Percentiles rank a stretch among this genome's conserved stretches.
These are phyloP conservation scores for Climacium dendroides DNA, from an alignment of 225 moss, liverwort and hornwort species.

Conservation along the genomic window DNA sequence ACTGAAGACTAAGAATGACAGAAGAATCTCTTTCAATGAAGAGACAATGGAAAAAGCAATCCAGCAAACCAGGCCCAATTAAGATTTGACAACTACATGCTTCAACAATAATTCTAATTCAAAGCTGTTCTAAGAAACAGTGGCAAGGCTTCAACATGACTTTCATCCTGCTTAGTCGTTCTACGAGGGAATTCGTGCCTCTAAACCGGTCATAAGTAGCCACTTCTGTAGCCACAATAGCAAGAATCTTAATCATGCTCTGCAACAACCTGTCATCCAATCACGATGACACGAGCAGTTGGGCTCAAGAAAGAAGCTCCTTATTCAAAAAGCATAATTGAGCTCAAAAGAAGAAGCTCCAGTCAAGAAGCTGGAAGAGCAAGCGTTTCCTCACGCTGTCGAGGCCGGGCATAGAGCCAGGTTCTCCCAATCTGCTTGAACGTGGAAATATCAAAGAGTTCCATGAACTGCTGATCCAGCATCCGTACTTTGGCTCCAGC, in stretches of 20 bases:
- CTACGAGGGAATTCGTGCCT: not conserved
- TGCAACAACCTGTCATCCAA: not conserved
- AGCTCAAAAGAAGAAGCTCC: not conserved
- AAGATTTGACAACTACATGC: not conserved
- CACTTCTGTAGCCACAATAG: not conserved
- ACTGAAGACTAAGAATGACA: not conserved
- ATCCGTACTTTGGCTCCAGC: slow-evolving; percentile 95
- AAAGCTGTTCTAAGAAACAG: not conserved
- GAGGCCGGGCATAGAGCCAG: slow-evolving; percentile 55
- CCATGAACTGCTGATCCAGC: slow-evolving; percentile 98
- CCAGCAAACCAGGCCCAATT: not conserved
- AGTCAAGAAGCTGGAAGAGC: slow-evolving; percentile 15
- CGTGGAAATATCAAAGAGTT: slow-evolving; percentile 78
- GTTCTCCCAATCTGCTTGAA: slow-evolving; percentile 78
- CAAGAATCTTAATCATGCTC: not conserved
- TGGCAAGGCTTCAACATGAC: not conserved
- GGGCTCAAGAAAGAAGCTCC: not conserved
- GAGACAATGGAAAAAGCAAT: not conserved
- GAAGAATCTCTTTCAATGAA: not conserved
- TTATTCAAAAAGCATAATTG: not conserved
- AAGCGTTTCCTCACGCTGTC: slow-evolving; percentile 38
- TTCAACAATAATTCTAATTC: not conserved
- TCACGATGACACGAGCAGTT: not conserved
- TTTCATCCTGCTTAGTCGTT: not conserved
- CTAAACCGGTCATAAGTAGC: not conserved